Evolutionary conservation across 2,329 filamentous ascomycete genomes (phyloP).

Genomic region (Aurifilum marmelostoma): DNA sequence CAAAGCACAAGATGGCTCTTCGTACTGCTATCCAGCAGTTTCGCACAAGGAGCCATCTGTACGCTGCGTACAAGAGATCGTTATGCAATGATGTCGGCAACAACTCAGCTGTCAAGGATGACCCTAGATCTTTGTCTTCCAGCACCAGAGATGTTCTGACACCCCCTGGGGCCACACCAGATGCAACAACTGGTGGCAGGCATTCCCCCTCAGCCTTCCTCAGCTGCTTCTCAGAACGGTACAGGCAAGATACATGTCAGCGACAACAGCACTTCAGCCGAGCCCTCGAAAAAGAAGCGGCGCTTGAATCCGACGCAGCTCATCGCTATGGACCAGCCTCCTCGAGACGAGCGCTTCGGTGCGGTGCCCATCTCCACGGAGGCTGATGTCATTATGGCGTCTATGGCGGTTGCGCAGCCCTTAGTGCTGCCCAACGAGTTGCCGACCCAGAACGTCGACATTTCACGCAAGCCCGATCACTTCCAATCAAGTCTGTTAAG

Average conservation of each 20-base stretch:
- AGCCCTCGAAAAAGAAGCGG: constrained; percentile 36
- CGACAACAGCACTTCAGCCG: not conserved
- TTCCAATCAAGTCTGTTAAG: constrained; percentile 3
- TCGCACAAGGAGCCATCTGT: constrained; percentile 54
- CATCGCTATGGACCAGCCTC: constrained; percentile 26
- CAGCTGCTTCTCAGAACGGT: not conserved
- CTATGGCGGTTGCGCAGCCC: not conserved
- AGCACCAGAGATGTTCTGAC: not conserved
- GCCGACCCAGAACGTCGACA: not conserved
- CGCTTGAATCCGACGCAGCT: constrained; percentile 37
- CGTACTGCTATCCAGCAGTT: constrained; percentile 61
- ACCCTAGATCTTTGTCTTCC: not conserved
- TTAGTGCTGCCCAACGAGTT: not conserved
- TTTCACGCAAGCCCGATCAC: not conserved
- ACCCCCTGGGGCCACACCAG: constrained; percentile 3
- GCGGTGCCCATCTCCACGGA: constrained; percentile 20
- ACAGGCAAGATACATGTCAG: not conserved
- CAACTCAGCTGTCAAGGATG: not conserved
- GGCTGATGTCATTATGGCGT: constrained; percentile 14
- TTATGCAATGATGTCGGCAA: constrained; percentile 36
- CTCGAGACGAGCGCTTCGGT: constrained; percentile 25
- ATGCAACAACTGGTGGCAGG: constrained; percentile 1
- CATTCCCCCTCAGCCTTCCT: not conserved
- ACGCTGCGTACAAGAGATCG: constrained; percentile 41
- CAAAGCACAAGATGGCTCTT: constrained; percentile 63